Evolutionary conservation across 1,139 yeast genomes (phyloP).

Genomic region (Yamadazyma blattariae): DNA sequence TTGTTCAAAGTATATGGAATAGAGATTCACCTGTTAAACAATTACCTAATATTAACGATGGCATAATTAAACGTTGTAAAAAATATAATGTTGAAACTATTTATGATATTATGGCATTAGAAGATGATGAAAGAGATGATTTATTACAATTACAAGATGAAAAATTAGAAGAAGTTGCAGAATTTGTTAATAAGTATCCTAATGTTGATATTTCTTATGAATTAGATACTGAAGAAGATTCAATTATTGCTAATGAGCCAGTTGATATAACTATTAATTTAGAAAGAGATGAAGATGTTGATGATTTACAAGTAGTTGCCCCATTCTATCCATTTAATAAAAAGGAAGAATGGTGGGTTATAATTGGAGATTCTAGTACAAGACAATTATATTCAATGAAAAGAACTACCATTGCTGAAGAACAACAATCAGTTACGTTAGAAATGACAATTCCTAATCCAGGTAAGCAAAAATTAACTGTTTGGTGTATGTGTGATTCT

Average conservation of each 20-base stretch:
- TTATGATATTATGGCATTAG: slow-evolving; percentile 82
- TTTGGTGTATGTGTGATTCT: slow-evolving; percentile 91
- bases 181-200: slow-evolving; percentile 87
- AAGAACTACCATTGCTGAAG: slow-evolving; percentile 55
- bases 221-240: slow-evolving; percentile 36
- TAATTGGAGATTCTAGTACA: slow-evolving; percentile 63
- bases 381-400: slow-evolving; percentile 74
- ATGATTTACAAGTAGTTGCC: slow-evolving; percentile 58
- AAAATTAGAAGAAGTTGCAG: slow-evolving; percentile 64
- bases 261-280: slow-evolving; percentile 50
- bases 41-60: slow-evolving; percentile 63
- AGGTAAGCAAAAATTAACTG: slow-evolving; percentile 59
- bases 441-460: slow-evolving; percentile 56
- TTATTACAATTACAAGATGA: slow-evolving; percentile 55
- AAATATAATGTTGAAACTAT: slow-evolving; percentile 63
- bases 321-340: slow-evolving; percentile 56
- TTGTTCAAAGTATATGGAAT: slow-evolving; percentile 85
- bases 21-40: slow-evolving; percentile 78
- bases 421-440: slow-evolving; percentile 51
- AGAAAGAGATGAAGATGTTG: slow-evolving; percentile 74
- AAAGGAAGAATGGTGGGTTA: slow-evolving; percentile 86
- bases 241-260: slow-evolving; percentile 45
- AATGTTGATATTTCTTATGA: slow-evolving; percentile 69
- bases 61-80: slow-evolving; percentile 56
- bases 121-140: slow-evolving; percentile 70